Evolutionary conservation across 192 early-diverging fungal genomes (phyloP), one percentile per base, ranked within the genome.

Genomic region (Podila horticola): DNA sequence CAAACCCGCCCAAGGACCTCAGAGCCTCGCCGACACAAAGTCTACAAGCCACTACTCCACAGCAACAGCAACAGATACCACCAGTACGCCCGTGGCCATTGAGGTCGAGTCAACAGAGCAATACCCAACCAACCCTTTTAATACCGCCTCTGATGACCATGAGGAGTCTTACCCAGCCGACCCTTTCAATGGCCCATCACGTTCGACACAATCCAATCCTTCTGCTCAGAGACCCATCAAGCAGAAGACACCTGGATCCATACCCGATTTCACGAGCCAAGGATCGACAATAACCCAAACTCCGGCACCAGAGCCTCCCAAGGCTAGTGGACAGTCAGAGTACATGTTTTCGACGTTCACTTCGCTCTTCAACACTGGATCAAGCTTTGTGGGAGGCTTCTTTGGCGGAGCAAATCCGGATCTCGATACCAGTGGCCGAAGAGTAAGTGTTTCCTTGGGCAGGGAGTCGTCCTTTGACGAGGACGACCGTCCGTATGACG

Each of bases 301-400:
- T 22, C 20, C 51, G 22, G 51, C 15, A 52, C 20, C 50, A 58
- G 57, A 17, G 26, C 31, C 30, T 29, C 22, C 30, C 1, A 20
- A 62, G 19, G 38, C 24, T 38, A 17, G 15, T 17, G 52, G n/a
- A 20, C 29, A 64, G 9, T 36, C 64, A 5, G 75, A 71, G 34
- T 24, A 61, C 17, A 61, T 70, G 4, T 58, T 72, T 19, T 38
- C 58, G 0, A 64, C 75, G 0, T 60, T 79, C 34, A 63, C 75
- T 19, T 79, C 75, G 19, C 9, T 79, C 28, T 72, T 72, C 24
- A 72, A 79, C 51, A 67, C 75, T 13, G 75, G 75, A 48, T 67
- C 75, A 0, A 79, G 69, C 49, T 20, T 79, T 19, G 71, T 79
- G 59, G 75, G 75, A 31, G 62, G 38, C 24, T 36, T 30, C 49